These are phyloP conservation scores for Capronia epimyces DNA, from an alignment of 2,329 filamentous ascomycete species.

Conservation along the genomic window DNA sequence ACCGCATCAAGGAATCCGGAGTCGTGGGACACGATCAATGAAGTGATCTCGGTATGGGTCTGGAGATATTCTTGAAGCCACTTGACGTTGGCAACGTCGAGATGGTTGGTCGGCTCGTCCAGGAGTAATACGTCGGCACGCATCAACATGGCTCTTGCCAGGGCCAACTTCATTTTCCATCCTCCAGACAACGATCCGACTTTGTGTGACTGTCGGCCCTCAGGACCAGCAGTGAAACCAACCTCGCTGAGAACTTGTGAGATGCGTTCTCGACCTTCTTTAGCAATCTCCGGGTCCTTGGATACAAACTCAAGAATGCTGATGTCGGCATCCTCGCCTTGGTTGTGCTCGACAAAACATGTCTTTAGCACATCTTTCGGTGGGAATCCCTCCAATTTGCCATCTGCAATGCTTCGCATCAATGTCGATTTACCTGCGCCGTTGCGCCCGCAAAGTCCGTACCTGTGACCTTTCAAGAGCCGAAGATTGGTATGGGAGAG, in stretches of 20 bases:
- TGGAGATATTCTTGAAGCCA: conserved; percentile 96
- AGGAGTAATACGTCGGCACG: conserved; percentile 92
- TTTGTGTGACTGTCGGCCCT: conserved; percentile 79
- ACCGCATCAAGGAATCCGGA: conserved; percentile 95
- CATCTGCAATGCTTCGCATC: conserved; percentile 92
- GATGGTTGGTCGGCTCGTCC: conserved; percentile 97
- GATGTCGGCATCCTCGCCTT: conserved; percentile 94
- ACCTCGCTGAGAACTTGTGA: conserved; percentile 80
- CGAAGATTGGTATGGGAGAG: conserved; percentile 93
- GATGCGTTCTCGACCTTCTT: conserved; percentile 74
- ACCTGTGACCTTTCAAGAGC: conserved; percentile 91
- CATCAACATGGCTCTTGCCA: conserved; percentile 94
- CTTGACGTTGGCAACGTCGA: conserved; percentile 92
- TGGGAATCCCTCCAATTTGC: conserved; percentile 96
- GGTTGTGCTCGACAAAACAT: conserved; percentile 98
- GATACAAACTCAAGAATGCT: conserved; percentile 89
- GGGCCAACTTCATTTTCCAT: conserved; percentile 99
- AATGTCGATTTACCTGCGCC: conserved; percentile 98
- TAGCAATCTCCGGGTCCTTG: conserved; percentile 80
- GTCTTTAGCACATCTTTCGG: conserved; percentile 86
- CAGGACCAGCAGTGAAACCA: conserved; percentile 84
- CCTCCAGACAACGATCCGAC: conserved; percentile 94
- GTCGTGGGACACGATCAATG: conserved; percentile 97
- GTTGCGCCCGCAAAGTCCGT: conserved; percentile 94
- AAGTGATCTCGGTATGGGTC: conserved; percentile 92